These are phyloP conservation scores for Apiospora phragmitis DNA, from an alignment of 2,329 filamentous ascomycete genomes.

Conservation along the genomic window DNA sequence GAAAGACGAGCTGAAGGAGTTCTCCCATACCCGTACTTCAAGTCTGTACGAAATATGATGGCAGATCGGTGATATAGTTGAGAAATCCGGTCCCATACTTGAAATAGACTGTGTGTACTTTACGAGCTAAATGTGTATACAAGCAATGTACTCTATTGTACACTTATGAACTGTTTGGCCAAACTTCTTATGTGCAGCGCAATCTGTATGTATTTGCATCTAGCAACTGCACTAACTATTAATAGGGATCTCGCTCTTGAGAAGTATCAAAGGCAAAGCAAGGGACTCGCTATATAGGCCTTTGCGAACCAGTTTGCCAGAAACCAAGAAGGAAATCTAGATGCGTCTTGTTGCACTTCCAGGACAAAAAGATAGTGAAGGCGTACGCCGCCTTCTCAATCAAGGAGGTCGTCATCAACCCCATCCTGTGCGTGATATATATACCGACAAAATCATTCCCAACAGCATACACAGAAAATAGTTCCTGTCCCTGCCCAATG, in stretches of 20 bases:
- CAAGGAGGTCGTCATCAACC: not conserved
- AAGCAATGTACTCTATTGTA: conserved; percentile 16
- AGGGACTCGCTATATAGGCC: not conserved
- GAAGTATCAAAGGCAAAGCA: not conserved
- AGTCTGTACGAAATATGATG: conserved; percentile 79
- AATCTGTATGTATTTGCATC: not conserved
- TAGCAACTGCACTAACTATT: not conserved
- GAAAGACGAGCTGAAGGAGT: conserved; percentile 78
- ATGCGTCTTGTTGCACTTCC: not conserved
- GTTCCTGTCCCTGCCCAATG: not conserved
- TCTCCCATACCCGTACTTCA: conserved; percentile 70
- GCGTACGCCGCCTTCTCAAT: not conserved
- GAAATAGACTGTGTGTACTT: conserved; percentile 14
- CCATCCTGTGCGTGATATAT: not conserved
- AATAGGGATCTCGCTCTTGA: not conserved
- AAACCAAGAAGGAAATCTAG: not conserved
- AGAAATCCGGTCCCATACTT: conserved; percentile 17
- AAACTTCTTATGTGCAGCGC: no score
- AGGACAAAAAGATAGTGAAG: not conserved
- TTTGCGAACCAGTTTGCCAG: not conserved
- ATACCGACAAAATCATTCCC: not conserved
- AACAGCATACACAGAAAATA: not conserved
- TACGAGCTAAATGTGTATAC: conserved; percentile 17
- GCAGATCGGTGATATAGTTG: conserved; percentile 62
- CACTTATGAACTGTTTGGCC: not conserved